Percentiles rank a stretch among this genome's conserved stretches.
These are phyloP conservation scores for Elongisporangium senticosum DNA, from an alignment of 352 stramenopile genomes.

Conservation along the genomic window DNA sequence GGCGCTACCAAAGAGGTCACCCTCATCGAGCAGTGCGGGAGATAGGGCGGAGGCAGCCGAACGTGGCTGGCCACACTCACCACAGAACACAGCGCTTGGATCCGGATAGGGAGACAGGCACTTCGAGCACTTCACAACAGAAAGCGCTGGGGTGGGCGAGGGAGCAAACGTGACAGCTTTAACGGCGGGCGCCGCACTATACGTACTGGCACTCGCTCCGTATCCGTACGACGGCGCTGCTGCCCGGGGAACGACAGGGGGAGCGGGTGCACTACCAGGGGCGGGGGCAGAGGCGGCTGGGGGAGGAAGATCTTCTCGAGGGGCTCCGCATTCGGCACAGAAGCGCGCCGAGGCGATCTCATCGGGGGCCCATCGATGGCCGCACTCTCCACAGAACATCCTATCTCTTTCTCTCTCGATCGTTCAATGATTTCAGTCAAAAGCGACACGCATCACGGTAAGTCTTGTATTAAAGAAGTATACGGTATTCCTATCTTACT, in stretches of 20 bases:
- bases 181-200: slow-evolving; percentile 9
- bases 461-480: not conserved
- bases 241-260: slow-evolving; percentile 1
- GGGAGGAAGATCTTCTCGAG: slow-evolving; percentile 49
- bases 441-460: not conserved
- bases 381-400: slow-evolving; percentile 84
- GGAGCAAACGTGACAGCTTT: slow-evolving; percentile 5
- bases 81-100: slow-evolving; percentile 58
- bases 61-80: slow-evolving; percentile 61
- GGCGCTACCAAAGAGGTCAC: slow-evolving; percentile 59
- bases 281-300: slow-evolving; percentile 1
- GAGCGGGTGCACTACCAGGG: slow-evolving; percentile 1
- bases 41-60: slow-evolving; percentile 11
- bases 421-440: not conserved
- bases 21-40: slow-evolving; percentile 20
- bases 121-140: slow-evolving; percentile 28
- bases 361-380: slow-evolving; percentile 71
- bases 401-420: not conserved
- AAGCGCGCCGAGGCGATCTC: slow-evolving; percentile 78
- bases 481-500: not conserved
- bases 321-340: slow-evolving; percentile 74
- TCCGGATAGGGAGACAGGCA: slow-evolving; percentile 50
- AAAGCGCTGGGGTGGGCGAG: not conserved
- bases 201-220: slow-evolving; percentile 6
- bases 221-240: slow-evolving; percentile 10